phyloP scores from a whole-genome alignment of 371 early-diverging fungal genomes.

The Gilbertella persicaria region DNA sequence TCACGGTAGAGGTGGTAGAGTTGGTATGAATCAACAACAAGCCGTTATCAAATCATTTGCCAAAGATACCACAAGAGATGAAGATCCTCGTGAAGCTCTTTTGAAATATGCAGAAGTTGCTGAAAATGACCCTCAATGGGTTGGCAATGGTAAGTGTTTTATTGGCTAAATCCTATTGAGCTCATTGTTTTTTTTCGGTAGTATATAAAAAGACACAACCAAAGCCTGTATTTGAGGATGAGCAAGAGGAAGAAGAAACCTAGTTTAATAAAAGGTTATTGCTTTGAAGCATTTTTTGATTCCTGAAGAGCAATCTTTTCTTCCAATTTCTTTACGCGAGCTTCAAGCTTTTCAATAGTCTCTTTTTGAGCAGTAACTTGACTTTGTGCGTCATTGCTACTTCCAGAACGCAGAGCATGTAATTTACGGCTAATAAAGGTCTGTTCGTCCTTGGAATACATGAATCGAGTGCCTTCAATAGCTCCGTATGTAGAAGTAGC shows the following conservation, averaged over 20 bases:
- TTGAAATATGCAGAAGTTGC: conserved; percentile 87
- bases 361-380: conserved; percentile 21
- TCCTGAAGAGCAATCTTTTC: conserved; percentile 1
- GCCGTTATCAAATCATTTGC: conserved; percentile 80
- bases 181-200: conserved; percentile 15
- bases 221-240: conserved; percentile 73
- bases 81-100: conserved; percentile 95
- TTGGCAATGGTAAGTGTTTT: conserved; percentile 61
- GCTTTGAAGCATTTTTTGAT: not conserved
- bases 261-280: no score
- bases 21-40: conserved; percentile 82
- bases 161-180: no score
- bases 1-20: conserved; percentile 85
- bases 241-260: conserved; percentile 65
- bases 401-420: conserved; percentile 2
- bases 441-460: conserved; percentile 39
- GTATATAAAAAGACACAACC: conserved; percentile 88
- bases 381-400: conserved; percentile 9
- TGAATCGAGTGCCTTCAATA: conserved; percentile 18
- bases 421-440: conserved; percentile 27
- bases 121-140: conserved; percentile 84
- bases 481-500: conserved; percentile 17
- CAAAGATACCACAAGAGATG: conserved; percentile 86
- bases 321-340: conserved; percentile 48
- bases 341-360: conserved; percentile 50